A percentile compares a stretch with the other conserved stretches of the same genome.
Conservation (phyloP, 2,329 filamentous ascomycete genomes). For the Fusarium mundagurra region DNA sequence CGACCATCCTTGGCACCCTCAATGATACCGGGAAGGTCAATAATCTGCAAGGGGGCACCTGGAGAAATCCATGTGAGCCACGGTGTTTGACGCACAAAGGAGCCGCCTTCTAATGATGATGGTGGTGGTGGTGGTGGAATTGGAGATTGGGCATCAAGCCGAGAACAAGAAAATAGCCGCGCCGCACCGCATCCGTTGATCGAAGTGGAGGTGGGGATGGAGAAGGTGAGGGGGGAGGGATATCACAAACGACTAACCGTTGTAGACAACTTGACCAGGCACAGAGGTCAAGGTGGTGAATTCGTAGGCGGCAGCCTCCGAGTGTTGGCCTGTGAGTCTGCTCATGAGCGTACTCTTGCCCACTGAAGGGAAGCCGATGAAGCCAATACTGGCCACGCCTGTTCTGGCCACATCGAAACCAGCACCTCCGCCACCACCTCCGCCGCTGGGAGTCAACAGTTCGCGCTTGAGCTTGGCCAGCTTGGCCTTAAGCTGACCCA, state of each 20-base stretch:
- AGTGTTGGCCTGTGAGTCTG: conserved; percentile 92
- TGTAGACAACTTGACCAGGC: conserved; percentile 94
- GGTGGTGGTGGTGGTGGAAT: not conserved
- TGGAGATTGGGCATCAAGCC: conserved; percentile 29
- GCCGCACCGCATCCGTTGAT: not conserved
- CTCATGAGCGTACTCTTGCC: conserved; percentile 99
- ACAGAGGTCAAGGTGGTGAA: conserved; percentile 99
- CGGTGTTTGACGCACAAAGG: conserved; percentile 14
- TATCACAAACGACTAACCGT: conserved; percentile 63
- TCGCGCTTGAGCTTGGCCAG: conserved; percentile 97
- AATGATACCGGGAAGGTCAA: conserved; percentile 98
- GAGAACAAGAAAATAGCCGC: conserved; percentile 6
- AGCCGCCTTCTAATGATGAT: not conserved
- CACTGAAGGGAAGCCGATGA: conserved; percentile 98
- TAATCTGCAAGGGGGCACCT: conserved; percentile 95
- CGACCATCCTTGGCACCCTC: conserved; percentile 98
- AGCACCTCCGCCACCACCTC: conserved; percentile 78
- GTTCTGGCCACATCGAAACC: conserved; percentile 98
- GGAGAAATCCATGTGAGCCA: conserved; percentile 32
- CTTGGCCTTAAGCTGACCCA: conserved; percentile 97
- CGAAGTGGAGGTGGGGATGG: not conserved
- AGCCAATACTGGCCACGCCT: conserved; percentile 95
- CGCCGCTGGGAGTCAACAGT: conserved; percentile 84
- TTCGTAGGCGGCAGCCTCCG: conserved; percentile 96
- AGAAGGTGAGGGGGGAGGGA: not conserved